Percentiles rank a stretch among this genome's conserved stretches.
Conservation (phyloP, 805 yeast species). For the Kazachstania kunashirensis region DNA sequence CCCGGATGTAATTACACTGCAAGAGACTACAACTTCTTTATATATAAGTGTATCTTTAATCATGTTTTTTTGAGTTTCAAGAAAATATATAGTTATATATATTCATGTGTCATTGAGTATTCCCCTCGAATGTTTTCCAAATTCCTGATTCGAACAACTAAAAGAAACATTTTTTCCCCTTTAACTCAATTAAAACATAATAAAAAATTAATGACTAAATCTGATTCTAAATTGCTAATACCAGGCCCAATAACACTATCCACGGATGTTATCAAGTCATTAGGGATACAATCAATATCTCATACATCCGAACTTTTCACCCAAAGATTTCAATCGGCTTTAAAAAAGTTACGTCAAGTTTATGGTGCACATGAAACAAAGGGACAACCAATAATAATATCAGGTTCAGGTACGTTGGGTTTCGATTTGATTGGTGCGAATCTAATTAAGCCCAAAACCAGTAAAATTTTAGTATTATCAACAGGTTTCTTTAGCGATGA, state of each 20-base stretch:
- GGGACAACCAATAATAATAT: conserved; percentile 65
- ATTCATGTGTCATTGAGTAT: too few species aligned
- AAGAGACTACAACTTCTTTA: too few species aligned
- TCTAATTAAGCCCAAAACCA: conserved; percentile 53
- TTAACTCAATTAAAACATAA: too few species aligned
- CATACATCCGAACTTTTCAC: conserved; percentile 84
- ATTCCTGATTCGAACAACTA: too few species aligned
- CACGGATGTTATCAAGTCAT: conserved; percentile 66
- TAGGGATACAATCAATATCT: conserved; percentile 77
- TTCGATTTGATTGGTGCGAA: conserved; percentile 88
- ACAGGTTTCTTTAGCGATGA: conserved; percentile 87
- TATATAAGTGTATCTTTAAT: too few species aligned
- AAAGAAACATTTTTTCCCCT: too few species aligned
- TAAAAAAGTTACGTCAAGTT: conserved; percentile 58
- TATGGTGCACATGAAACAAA: conserved; percentile 57
- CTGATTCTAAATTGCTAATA: conserved; percentile 40
- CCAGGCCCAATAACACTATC: conserved; percentile 87
- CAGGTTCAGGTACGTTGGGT: conserved; percentile 92
- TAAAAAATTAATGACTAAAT: too few species aligned
- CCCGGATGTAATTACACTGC: too few species aligned
- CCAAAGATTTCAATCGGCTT: conserved; percentile 56
- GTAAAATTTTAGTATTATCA: conserved; percentile 68
- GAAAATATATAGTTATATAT: too few species aligned
- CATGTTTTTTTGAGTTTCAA: too few species aligned
- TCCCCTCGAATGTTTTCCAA: too few species aligned